A percentile compares a stretch with the other conserved stretches of the same genome.
Conservation (phyloP, 2,329 filamentous ascomycete species). For the Aureobasidium sp. region DNA sequence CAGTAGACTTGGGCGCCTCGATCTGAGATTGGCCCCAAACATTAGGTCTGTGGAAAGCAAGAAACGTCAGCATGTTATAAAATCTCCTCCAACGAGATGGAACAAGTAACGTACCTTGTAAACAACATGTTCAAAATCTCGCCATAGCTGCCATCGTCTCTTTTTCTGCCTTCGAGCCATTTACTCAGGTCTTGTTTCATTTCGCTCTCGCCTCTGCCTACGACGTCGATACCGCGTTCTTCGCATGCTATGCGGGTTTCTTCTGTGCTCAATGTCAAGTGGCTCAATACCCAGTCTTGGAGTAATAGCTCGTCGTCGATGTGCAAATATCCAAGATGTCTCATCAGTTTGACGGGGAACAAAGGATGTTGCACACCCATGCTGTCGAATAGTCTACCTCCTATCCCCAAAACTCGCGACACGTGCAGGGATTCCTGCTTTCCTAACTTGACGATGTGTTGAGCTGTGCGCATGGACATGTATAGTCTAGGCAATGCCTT, state of each 20-base stretch:
- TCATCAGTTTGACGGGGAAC: slow-evolving; percentile 48
- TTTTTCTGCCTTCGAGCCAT: slow-evolving; percentile 33
- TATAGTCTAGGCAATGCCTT: not conserved
- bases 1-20: not conserved
- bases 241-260: slow-evolving; percentile 30
- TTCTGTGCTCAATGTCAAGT: slow-evolving; percentile 41
- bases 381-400: slow-evolving; percentile 32
- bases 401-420: slow-evolving; percentile 29
- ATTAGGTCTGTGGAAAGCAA: not conserved
- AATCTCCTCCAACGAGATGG: too few species aligned
- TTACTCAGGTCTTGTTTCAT: slow-evolving; percentile 24
- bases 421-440: slow-evolving; percentile 33
- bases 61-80: not conserved
- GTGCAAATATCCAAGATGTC: slow-evolving; percentile 53
- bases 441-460: not conserved
- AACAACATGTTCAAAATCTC: slow-evolving; percentile 26
- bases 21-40: slow-evolving; percentile 2
- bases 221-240: slow-evolving; percentile 26
- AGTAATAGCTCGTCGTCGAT: slow-evolving; percentile 63
- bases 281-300: slow-evolving; percentile 33
- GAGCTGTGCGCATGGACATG: not conserved
- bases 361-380: slow-evolving; percentile 39
- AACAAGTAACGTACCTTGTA: slow-evolving; percentile 21
- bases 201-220: slow-evolving; percentile 19
- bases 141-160: slow-evolving; percentile 25